Evolutionary conservation across 768 basidiomycete species (phyloP).

Genomic region (Mycena amicta): DNA sequence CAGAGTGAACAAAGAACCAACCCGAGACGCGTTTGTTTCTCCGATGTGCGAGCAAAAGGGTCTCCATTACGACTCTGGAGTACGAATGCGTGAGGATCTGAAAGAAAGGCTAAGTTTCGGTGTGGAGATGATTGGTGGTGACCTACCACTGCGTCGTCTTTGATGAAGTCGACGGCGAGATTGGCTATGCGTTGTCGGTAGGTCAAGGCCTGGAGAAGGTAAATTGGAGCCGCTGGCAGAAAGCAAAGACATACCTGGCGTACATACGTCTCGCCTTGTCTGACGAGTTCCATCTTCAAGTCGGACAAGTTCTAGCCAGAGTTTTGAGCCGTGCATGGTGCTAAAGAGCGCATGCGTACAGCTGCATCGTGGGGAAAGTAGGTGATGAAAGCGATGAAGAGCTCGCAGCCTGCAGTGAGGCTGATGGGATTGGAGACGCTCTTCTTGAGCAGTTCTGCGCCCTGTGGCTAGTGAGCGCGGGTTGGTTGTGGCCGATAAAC

Average conservation of each 20-base stretch:
- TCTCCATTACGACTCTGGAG: constrained; percentile 93
- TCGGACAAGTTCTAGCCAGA: constrained; percentile 71
- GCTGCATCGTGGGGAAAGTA: constrained; percentile 80
- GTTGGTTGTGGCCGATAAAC: neutral
- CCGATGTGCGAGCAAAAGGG: constrained; percentile 86
- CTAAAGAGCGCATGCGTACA: constrained; percentile 46
- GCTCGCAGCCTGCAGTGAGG: constrained; percentile 85
- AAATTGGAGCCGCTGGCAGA: neutral
- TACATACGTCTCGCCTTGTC: constrained; percentile 76
- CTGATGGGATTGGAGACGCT: constrained; percentile 79
- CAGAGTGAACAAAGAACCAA: constrained; percentile 25
- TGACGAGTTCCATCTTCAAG: constrained; percentile 81
- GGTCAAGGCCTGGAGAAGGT: constrained; percentile 59
- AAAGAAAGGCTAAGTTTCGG: constrained; percentile 11
- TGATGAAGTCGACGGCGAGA: constrained; percentile 88
- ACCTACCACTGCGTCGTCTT: constrained; percentile 87
- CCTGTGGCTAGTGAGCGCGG: constrained; percentile 27
- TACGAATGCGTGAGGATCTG: constrained; percentile 97
- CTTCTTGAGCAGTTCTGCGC: constrained; percentile 62
- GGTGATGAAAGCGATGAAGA: constrained; percentile 90
- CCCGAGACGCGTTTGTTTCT: constrained; percentile 84
- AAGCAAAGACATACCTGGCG: constrained; percentile 12
- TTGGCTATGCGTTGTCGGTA: constrained; percentile 91
- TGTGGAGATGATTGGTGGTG: constrained; percentile 12
- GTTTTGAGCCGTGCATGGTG: constrained; percentile 15